Evolutionary conservation across 768 basidiomycete genomes (phyloP).

Genomic region (Mrakia hoshinonis): DNA sequence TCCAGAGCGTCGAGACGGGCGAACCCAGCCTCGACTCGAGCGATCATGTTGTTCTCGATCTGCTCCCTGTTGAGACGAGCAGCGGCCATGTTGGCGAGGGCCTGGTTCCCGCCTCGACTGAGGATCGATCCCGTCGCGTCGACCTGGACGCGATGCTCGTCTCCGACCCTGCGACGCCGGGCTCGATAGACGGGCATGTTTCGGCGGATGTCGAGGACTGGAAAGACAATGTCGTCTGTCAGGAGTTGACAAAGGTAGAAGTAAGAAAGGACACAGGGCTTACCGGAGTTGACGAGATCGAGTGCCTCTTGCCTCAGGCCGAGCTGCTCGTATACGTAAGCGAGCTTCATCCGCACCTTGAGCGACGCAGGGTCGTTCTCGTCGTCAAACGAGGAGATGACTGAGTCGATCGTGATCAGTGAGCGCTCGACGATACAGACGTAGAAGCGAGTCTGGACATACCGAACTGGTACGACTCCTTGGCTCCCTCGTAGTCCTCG

Average conservation of each 20-base stretch:
- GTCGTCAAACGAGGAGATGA: slow-evolving; percentile 42
- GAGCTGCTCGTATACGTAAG: slow-evolving; percentile 77
- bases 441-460: slow-evolving; percentile 31
- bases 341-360: slow-evolving; percentile 81
- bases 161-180: neutral
- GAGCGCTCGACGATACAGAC: slow-evolving; percentile 3
- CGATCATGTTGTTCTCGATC: slow-evolving; percentile 11
- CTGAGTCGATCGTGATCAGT: slow-evolving; percentile 43
- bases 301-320: slow-evolving; percentile 73
- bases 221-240: slow-evolving; percentile 15
- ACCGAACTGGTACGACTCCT: slow-evolving; percentile 78
- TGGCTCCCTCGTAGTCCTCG: slow-evolving; percentile 65
- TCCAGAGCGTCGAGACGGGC: slow-evolving; percentile 19
- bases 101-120: neutral
- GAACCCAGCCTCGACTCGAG: slow-evolving; percentile 19
- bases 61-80: slow-evolving; percentile 5
- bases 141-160: neutral
- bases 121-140: slow-evolving; percentile 8
- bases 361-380: slow-evolving; percentile 33
- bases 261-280: slow-evolving; percentile 13
- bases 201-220: slow-evolving; percentile 8
- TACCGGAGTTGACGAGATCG: slow-evolving; percentile 75
- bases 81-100: neutral
- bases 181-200: slow-evolving; percentile 1
- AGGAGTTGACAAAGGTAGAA: slow-evolving; percentile 18